Conservation (phyloP, 805 yeast genomes). For the Saccharomyces jurei region DNA sequence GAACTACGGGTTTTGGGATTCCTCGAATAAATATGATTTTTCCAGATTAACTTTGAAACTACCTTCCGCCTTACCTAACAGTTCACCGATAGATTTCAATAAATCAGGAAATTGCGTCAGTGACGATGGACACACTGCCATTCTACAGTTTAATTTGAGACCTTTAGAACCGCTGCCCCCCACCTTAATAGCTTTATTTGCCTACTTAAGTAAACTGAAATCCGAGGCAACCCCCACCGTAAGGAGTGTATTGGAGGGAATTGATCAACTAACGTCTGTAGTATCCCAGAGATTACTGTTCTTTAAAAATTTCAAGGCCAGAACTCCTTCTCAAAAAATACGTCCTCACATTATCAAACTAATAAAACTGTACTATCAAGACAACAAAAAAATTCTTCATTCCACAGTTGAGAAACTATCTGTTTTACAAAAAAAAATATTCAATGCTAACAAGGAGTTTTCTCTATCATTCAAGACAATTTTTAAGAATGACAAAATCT, state of each 20-base stretch:
- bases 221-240: conserved; percentile 42
- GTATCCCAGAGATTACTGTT: conserved; percentile 42
- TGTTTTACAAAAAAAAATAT: conserved; percentile 28
- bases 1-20: conserved; percentile 70
- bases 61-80: conserved; percentile 23
- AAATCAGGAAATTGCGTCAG: conserved; percentile 33
- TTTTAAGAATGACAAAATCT: conserved; percentile 46
- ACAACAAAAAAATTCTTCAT: conserved; percentile 44
- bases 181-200: conserved; percentile 45
- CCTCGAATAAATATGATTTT: conserved; percentile 48
- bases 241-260: conserved; percentile 55
- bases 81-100: conserved; percentile 33
- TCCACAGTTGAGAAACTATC: conserved; percentile 34
- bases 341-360: conserved; percentile 22
- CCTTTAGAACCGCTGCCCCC: conserved; percentile 33
- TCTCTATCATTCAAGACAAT: conserved; percentile 49
- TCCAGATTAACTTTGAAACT: conserved; percentile 55
- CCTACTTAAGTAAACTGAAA: conserved; percentile 40
- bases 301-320: conserved; percentile 30
- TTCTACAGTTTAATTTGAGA: conserved; percentile 37
- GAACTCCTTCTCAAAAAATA: conserved; percentile 15
- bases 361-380: conserved; percentile 39
- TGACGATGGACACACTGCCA: conserved; percentile 18
- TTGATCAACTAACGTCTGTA: conserved; percentile 45
- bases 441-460: conserved; percentile 35